Conservation (phyloP, 345 rosid genomes). For the Rhodamnia rubescens region DNA sequence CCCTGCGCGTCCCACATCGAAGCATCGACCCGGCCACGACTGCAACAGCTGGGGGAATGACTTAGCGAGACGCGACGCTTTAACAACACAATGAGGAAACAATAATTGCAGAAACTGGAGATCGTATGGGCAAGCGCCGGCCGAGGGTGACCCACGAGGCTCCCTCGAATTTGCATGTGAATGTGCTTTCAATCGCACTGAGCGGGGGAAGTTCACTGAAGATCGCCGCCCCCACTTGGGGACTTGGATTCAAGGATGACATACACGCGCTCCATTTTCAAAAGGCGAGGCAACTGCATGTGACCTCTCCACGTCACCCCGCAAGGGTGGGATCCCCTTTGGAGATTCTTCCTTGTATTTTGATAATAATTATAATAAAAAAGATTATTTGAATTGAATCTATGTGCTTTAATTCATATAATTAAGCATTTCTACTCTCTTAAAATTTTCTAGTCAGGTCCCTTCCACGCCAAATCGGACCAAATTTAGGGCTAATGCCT, state of each 20-base stretch:
- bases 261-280: rapidly evolving
- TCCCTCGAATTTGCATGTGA: not conserved
- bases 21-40: not conserved
- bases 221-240: not conserved
- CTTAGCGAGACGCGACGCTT: not conserved
- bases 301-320: not conserved
- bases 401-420: not conserved
- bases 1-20: not conserved
- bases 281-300: not conserved
- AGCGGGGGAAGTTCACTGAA: not conserved
- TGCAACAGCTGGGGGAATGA: not conserved
- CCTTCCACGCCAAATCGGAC: not conserved
- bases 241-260: not conserved
- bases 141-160: not conserved
- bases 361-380: too few species aligned
- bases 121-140: not conserved
- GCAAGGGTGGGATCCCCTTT: too few species aligned
- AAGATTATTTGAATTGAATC: too few species aligned
- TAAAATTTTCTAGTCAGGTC: not conserved
- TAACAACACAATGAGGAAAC: not conserved
- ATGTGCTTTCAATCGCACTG: not conserved
- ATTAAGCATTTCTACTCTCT: not conserved
- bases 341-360: too few species aligned
- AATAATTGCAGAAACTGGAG: not conserved
- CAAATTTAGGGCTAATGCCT: not conserved